A percentile compares a stretch with the other conserved stretches of the same genome.
Conservation (phyloP, 768 basidiomycete species). For the Termitomyces sp. region DNA sequence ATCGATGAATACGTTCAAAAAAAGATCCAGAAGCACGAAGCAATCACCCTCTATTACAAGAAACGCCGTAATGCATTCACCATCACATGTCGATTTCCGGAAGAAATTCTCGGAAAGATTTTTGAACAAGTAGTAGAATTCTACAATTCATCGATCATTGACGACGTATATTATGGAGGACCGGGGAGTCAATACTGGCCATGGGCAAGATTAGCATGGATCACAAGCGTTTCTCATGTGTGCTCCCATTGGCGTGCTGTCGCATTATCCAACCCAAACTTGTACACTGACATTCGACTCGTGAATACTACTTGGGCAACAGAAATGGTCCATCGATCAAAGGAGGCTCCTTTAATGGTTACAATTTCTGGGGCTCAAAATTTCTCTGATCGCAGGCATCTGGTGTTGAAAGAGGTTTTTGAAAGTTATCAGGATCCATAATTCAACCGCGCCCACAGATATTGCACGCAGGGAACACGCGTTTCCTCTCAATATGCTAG, state of each 20-base stretch:
- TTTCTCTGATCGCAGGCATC: no score
- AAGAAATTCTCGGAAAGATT: background rate
- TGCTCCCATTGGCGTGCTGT: constrained; percentile 6
- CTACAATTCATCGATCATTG: no score
- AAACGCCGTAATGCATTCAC: constrained; percentile 3
- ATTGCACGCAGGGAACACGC: no score
- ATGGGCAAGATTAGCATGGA: background rate
- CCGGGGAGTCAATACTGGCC: no score
- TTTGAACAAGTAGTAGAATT: background rate
- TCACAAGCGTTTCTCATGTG: constrained; percentile 1
- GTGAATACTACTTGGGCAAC: background rate
- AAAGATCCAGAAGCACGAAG: background rate
- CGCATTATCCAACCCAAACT: background rate
- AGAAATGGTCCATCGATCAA: constrained; percentile 2
- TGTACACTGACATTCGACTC: constrained; percentile 3
- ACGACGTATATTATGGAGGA: no score
- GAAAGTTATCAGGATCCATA: no score
- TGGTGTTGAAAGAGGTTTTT: no score
- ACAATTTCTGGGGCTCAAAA: background rate
- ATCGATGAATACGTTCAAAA: background rate
- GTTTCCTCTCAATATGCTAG: no score
- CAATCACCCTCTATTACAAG: background rate
- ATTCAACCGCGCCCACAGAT: no score
- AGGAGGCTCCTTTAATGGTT: constrained; percentile 1
- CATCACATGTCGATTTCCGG: constrained; percentile 1